Conservation (phyloP, 106 monocot genomes). For the Allium fistulosum region DNA sequence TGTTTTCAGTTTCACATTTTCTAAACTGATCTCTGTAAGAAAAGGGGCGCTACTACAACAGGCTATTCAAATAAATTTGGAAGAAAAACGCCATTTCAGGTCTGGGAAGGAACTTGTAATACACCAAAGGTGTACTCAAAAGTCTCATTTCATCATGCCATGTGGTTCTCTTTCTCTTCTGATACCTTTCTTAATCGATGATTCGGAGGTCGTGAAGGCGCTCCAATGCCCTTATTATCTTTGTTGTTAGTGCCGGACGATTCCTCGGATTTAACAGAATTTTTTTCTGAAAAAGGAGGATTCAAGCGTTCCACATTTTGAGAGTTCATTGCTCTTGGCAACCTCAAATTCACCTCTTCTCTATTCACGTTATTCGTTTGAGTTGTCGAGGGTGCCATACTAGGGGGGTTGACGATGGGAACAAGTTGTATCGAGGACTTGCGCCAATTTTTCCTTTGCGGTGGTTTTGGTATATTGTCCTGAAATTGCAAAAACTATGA, state of each 20-base stretch:
- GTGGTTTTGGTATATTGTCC: conserved; percentile 25
- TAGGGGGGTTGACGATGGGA: conserved; percentile 13
- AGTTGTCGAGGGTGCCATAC: not conserved
- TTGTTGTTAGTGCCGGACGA: conserved; percentile 20
- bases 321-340: conserved; percentile 66
- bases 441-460: conserved; percentile 66
- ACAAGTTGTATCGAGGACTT: conserved; percentile 61
- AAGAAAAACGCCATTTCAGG: too few species aligned
- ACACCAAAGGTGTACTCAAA: too few species aligned
- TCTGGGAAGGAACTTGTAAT: too few species aligned
- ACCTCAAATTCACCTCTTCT: conserved; percentile 36
- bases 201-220: conserved; percentile 26
- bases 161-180: conserved; percentile 75
- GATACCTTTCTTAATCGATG: conserved; percentile 13
- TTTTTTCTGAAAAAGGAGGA: conserved; percentile 53
- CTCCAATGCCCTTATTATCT: conserved; percentile 6
- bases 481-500: not conserved
- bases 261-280: conserved; percentile 29
- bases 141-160: not conserved
- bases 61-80: too few species aligned
- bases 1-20: too few species aligned
- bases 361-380: conserved; percentile 15
- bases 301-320: conserved; percentile 1
- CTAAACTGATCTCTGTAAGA: too few species aligned
- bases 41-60: too few species aligned